Evolutionary conservation across 306 rosid genomes (phyloP), one percentile per base, ranked within the genome.

Genomic region (Mimosa bimucronata): DNA sequence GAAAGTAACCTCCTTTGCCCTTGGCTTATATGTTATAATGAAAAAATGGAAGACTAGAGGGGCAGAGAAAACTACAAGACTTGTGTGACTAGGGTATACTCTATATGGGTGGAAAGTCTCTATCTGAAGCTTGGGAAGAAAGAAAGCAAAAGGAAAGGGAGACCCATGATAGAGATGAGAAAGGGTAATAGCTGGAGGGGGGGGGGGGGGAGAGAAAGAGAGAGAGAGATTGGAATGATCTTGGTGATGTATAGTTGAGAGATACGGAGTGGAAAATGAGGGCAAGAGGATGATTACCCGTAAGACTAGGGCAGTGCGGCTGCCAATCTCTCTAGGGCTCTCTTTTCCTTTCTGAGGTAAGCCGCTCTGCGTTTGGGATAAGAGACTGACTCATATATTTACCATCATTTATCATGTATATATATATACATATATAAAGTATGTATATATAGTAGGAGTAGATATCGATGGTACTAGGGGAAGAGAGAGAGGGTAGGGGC

Each of bases 211-310:
- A 46, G 53, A 45, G 83, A 66, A 52, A 86, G 81, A 66, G 82
- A 82, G 76, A 78, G 81, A 69, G 77, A 73, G 84, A 82, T 55
- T 26, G 84, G 83, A 84, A 84, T 91, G 92, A 89, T 87, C 84
- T 86, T 41, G 88, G 94, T 90, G 95, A 94, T 90, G 92, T 94
- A 84, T 87, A 67, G 80, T 61, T 86, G 10, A 37, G 46, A 78
- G 94, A 90, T 92, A 94, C 90, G 82, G 95, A 84, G 86, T 81
- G 72, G 98, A 89, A 92, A 94, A 89, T 88, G 85, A 89, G 90
- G 77, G 81, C 71, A 76, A 73, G 82, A 85, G 21, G 88, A 94
- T 91, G 89, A 94, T 94, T 92, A 92, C 97, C 94, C 92, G 84
- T 77, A 90, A 92, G 98, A 92, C 93, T 90, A 92, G 90, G 91